Base-by-base conservation (phyloP, 805 yeast genomes). In the Isabelozyma heimii region DNA sequence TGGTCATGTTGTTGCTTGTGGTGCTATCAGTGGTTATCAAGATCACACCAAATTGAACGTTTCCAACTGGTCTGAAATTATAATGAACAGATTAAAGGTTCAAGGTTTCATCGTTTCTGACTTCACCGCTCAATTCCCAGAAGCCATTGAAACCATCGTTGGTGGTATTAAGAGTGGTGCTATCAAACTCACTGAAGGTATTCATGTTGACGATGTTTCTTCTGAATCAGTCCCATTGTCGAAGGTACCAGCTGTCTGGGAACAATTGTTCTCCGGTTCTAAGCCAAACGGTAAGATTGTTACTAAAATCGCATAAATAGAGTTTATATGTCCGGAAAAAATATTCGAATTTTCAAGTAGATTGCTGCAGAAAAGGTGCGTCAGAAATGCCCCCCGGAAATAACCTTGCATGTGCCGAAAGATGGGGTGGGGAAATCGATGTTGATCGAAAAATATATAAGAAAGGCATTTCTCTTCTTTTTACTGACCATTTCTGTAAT, bases 11-110 rank as follows among this genome's bases (percentile, higher is more conserved):
- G 60, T 82, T 47, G 84, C 82, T n/a, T 82, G 87, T 66, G 89
- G 89, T 52, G 74, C 83, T 12, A 81, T 84, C 51, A 65, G 87
- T 30, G 80, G 81, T 44, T 84, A 83, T 62, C 80, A 82, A 58
- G 77, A 77, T 51, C 50, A 55, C 10, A 57, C 58, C 8, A 67
- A 69, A 46, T 57, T 63, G 16, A 66, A 59, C 0, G 71, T 80
- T 56, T 63, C 63, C 35, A 70, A 66, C 46, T 79, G 80, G 69
- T 51, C 62, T 12, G 53, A 64, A 44, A 74, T 84, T 38, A 72
- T 82, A 52, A 66, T 72, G 40, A 80, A 74, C 59, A 73, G 87
- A 59, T 61, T 84, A 46, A 70, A 67, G 0, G 72, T 82, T 28
- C 69, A 67, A 51, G 89, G 89, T 24, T 74, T 83, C 56, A 72